Conservation (phyloP, 176 grass and related monocot genomes). For the Phoenix roebelenii region DNA sequence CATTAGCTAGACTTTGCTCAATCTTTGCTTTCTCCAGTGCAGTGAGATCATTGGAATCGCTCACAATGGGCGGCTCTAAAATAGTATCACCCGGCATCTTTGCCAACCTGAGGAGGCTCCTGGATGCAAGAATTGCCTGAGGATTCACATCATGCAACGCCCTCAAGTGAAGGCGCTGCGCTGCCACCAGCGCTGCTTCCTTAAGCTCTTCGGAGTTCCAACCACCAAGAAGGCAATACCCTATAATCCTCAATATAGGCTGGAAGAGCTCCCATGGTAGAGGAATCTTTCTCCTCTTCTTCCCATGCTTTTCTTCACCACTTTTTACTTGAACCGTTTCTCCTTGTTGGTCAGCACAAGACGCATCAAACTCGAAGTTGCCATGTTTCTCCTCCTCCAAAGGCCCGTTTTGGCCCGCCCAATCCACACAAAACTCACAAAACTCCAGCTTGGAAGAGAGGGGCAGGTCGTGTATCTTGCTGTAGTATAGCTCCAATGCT, state of each 20-base stretch:
- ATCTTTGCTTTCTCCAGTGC: too few relatives aligned
- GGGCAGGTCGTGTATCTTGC: conserved; percentile 58
- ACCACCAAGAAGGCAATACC: conserved; percentile 56
- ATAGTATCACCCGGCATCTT: conserved; percentile 45
- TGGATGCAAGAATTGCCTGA: conserved; percentile 37
- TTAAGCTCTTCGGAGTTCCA: conserved; percentile 40
- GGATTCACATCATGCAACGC: conserved; percentile 44
- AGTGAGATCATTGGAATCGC: too few relatives aligned
- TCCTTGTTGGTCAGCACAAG: too few relatives aligned
- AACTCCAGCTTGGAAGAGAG: conserved; percentile 59
- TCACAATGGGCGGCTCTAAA: conserved; percentile 35
- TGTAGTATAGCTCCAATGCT: conserved; percentile 63
- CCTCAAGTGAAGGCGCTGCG: conserved; percentile 43
- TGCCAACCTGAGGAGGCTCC: conserved; percentile 53
- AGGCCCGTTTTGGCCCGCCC: conserved; percentile 30
- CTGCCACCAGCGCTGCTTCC: conserved; percentile 29
- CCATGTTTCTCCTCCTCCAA: conserved; percentile 5
- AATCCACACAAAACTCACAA: conserved; percentile 56
- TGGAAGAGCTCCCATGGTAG: conserved; percentile 82
- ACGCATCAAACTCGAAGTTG: too few relatives aligned
- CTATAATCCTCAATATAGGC: conserved; percentile 45
- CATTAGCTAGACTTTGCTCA: too few relatives aligned
- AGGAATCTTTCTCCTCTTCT: conserved; percentile 37
- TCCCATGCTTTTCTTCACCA: neutral
- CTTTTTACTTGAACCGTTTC: neutral